Evolutionary conservation across 2,329 filamentous ascomycete genomes (phyloP).

Genomic region (Blumeriella jaapii): DNA sequence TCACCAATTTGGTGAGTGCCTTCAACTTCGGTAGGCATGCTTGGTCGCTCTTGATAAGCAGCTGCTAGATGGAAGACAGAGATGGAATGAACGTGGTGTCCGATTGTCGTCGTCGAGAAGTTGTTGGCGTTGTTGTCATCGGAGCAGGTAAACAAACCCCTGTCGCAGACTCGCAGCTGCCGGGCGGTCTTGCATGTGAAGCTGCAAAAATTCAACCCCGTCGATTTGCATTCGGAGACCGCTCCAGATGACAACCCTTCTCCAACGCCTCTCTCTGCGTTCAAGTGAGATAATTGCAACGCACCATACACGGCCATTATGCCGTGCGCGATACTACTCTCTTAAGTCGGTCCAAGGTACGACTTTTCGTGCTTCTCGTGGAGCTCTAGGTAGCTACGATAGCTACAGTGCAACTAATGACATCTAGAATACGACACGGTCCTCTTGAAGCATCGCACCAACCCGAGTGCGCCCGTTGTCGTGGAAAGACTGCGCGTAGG

Average conservation of each 20-base stretch:
- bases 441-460: conserved; percentile 17
- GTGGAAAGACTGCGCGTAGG: conserved; percentile 31
- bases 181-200: neutral
- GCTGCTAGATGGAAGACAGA: too few species aligned
- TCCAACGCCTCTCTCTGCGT: neutral
- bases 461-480: conserved; percentile 23
- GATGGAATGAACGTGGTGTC: too few species aligned
- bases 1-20: conserved; percentile 24
- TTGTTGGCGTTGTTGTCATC: neutral
- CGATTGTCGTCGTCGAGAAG: too few species aligned
- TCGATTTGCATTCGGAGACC: too few species aligned
- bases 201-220: neutral
- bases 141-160: neutral
- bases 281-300: neutral
- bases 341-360: conserved; percentile 12
- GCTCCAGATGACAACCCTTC: neutral
- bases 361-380: neutral
- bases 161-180: too few species aligned
- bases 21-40: conserved; percentile 25
- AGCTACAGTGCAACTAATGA: neutral
- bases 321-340: neutral
- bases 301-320: neutral
- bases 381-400: too few species aligned
- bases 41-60: neutral
- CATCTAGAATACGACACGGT: conserved; percentile 25